Evolutionary conservation across 1,284 basidiomycete species (phyloP), one percentile per base, ranked within the genome.

Genomic region (Mrakiaceae sp.): DNA sequence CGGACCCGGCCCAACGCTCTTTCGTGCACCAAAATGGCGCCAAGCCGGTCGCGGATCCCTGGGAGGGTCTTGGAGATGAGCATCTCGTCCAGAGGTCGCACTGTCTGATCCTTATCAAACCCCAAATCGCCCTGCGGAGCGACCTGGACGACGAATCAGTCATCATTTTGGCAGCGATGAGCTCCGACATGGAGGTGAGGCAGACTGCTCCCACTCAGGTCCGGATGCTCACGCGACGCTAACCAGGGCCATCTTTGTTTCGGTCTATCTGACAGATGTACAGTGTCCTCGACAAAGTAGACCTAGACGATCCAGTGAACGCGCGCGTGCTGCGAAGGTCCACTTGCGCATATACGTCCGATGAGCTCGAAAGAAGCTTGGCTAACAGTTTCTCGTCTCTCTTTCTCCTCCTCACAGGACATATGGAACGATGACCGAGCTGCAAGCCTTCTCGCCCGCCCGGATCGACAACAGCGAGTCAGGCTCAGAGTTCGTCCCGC

Each of bases 381-480:
- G 12, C 44, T 8, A 52, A 39, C 58, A 57, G 54, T 3, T 52
- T 49, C 2, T 49, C 9, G 48, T 1, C 43, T 4, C 8, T 16
- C 59, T 46, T 27, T 5, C 42, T 44, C 27, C 27, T 16, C 58
- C 8, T 44, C 47, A 8, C 69, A 89, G 88, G 71, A 90, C 84
- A 64, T 90, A 87, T 70, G 83, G 84, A 14, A 80, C 83, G 5
- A 75, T 94, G 62, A 84, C 85, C 64, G 89, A 89, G 4, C 79
- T 98, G 44, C 94, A 98, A 74, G 84, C 86, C 16, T 98, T 96
- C 77, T 87, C 90, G 52, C 94, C 94, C 39, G 80, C 79, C 3
- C 69, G 48, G 58, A 65, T 39, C 60, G 69, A 50, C 43, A 62
- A 69, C 62, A 48, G 67, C 9, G 66, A 77, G 12, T 69, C 74